Evolutionary conservation across 495 filamentous ascomycete genomes (phyloP).

Genomic region (Aspergillus affinis): DNA sequence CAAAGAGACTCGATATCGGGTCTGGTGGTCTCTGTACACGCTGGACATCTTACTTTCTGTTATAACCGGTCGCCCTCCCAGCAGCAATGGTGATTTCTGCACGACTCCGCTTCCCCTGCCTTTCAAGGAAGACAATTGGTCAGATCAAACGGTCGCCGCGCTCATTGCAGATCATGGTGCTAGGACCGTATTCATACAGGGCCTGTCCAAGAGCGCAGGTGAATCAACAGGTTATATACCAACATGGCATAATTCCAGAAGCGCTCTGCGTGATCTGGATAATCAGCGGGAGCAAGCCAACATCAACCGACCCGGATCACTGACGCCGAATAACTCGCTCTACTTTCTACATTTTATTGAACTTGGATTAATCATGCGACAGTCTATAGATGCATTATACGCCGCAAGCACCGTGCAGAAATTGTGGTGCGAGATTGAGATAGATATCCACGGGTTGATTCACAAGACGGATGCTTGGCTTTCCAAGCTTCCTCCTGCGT

Average conservation of each 20-base stretch:
- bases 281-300: slow-evolving; percentile 22
- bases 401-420: slow-evolving; percentile 44
- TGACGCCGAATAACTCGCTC: slow-evolving; percentile 35
- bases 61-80: slow-evolving; percentile 60
- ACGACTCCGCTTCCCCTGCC: slow-evolving; percentile 54
- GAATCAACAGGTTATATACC: neutral
- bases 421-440: slow-evolving; percentile 52
- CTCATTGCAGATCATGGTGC: slow-evolving; percentile 27
- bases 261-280: neutral
- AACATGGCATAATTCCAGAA: slow-evolving; percentile 2
- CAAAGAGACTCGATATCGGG: slow-evolving; percentile 42
- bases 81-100: slow-evolving; percentile 50
- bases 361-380: slow-evolving; percentile 46
- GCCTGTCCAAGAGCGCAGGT: neutral
- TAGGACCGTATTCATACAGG: slow-evolving; percentile 27
- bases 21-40: slow-evolving; percentile 56
- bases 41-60: slow-evolving; percentile 56
- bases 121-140: slow-evolving; percentile 50
- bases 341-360: slow-evolving; percentile 45
- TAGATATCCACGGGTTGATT: slow-evolving; percentile 45
- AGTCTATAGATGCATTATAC: slow-evolving; percentile 51
- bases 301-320: no score
- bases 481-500: slow-evolving; percentile 39
- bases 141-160: slow-evolving; percentile 23
- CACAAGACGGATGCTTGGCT: slow-evolving; percentile 49